Evolutionary conservation across 768 basidiomycete species (phyloP).

Genomic region (Chlorophyllum brunneum): DNA sequence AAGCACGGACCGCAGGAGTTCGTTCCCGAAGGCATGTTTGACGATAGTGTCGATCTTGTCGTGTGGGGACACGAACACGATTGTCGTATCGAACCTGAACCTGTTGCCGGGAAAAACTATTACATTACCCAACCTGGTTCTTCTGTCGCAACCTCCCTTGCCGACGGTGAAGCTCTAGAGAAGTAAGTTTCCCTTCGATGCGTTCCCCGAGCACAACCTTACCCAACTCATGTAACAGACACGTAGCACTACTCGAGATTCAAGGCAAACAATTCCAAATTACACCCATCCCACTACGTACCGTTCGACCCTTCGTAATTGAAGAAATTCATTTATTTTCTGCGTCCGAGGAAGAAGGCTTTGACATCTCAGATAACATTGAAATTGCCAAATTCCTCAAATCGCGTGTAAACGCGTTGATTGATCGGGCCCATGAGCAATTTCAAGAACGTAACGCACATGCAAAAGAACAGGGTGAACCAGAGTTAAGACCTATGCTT

Average conservation of each 20-base stretch:
- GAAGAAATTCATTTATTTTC: constrained; percentile 77
- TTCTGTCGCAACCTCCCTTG: constrained; percentile 89
- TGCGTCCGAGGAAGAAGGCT: constrained; percentile 69
- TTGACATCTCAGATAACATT: constrained; percentile 79
- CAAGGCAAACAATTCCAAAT: constrained; percentile 86
- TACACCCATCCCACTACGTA: constrained; percentile 82
- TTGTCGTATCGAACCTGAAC: constrained; percentile 87
- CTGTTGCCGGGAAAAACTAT: constrained; percentile 89
- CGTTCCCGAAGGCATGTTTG: constrained; percentile 96
- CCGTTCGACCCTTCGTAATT: constrained; percentile 91
- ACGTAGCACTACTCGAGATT: constrained; percentile 86
- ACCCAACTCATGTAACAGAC: constrained; percentile 42
- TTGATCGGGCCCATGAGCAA: constrained; percentile 68
- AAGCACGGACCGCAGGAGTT: constrained; percentile 92
- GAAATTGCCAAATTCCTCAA: constrained; percentile 81
- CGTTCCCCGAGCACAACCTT: background rate
- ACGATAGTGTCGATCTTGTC: constrained; percentile 89
- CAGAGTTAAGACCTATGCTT: constrained; percentile 65
- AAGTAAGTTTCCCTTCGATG: constrained; percentile 52
- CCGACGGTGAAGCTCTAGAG: constrained; percentile 87
- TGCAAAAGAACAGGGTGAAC: constrained; percentile 60
- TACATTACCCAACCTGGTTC: constrained; percentile 94
- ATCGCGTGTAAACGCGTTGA: constrained; percentile 72
- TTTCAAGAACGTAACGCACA: constrained; percentile 74
- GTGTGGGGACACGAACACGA: constrained; percentile 99